phyloP scores from a whole-genome alignment of 768 basidiomycete species.

The Aureoboletus auriporus region DNA sequence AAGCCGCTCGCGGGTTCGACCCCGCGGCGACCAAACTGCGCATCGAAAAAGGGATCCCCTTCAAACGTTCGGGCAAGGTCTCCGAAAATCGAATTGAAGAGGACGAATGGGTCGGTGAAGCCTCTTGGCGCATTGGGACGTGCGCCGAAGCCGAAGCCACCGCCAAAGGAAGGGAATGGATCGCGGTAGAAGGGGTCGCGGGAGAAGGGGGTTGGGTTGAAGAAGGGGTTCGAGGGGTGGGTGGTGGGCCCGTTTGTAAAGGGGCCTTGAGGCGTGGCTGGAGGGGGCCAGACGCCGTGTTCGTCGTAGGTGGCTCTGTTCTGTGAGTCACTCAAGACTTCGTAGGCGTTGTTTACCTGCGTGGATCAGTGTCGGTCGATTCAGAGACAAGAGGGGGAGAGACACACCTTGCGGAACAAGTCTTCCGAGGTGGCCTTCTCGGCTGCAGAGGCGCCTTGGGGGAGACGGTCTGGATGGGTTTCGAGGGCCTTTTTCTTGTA shows the following conservation, averaged over 20 bases:
- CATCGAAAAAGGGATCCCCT: constrained; percentile 34
- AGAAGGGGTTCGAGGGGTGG: constrained; percentile 18
- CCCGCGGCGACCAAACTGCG: constrained; percentile 14
- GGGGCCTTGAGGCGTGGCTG: constrained; percentile 30
- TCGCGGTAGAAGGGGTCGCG: constrained; percentile 11
- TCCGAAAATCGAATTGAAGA: constrained; percentile 72
- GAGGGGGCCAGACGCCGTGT: constrained; percentile 75
- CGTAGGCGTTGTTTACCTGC: constrained; percentile 76
- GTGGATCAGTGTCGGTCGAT: too few relatives aligned
- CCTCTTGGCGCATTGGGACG: constrained; percentile 7
- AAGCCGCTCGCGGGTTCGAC: constrained; percentile 15
- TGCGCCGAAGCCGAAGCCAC: constrained; percentile 15
- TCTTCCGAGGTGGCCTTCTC: constrained; percentile 65
- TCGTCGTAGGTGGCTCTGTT: constrained; percentile 65
- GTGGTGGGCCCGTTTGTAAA: constrained; percentile 13
- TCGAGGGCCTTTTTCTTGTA: constrained; percentile 68
- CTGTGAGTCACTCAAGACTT: constrained; percentile 59
- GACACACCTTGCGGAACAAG: constrained; percentile 40
- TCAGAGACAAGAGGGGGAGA: neutral
- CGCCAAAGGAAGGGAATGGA: constrained; percentile 16
- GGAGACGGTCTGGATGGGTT: constrained; percentile 74
- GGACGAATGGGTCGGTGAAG: constrained; percentile 72
- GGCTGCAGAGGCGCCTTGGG: constrained; percentile 47
- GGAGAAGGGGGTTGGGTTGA: constrained; percentile 13
- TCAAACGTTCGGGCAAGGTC: constrained; percentile 36